These are phyloP conservation scores for Paramecium biaurelia DNA, from an alignment of 73 alveolate species.

Conservation along the genomic window DNA sequence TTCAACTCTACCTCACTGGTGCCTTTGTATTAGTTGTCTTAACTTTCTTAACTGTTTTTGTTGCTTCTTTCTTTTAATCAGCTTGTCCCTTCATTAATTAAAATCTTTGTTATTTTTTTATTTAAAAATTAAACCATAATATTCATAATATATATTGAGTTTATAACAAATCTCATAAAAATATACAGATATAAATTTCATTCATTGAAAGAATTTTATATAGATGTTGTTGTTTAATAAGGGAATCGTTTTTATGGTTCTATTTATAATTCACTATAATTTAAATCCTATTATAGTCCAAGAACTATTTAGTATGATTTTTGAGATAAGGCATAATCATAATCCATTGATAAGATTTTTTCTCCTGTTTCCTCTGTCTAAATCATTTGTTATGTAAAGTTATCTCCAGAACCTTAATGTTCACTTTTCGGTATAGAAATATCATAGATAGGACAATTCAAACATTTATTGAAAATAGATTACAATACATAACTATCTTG, in stretches of 20 bases:
- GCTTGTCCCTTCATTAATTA: conserved; percentile 24
- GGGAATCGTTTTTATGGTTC: conserved; percentile 8
- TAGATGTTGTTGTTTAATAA: background rate
- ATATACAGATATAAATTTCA: background rate
- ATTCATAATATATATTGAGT: background rate
- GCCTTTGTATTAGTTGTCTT: background rate
- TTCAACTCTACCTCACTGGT: conserved; percentile 26
- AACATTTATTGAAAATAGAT: background rate
- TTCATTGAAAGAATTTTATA: background rate
- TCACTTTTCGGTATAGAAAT: background rate
- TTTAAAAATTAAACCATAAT: background rate
- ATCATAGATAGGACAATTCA: background rate
- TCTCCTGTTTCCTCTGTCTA: background rate
- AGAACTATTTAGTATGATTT: background rate
- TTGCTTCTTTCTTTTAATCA: conserved; percentile 13
- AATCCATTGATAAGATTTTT: background rate
- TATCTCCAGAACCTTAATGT: background rate
- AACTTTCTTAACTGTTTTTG: conserved; percentile 8
- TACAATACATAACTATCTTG: background rate
- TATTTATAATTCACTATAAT: background rate
- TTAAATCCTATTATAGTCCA: background rate
- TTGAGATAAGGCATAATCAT: background rate
- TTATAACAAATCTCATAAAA: background rate
- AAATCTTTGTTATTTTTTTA: conserved; percentile 26
- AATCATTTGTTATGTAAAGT: background rate